Percentiles rank a stretch among this genome's conserved stretches.
These are phyloP conservation scores for Alternaria sp. DNA, from an alignment of 2,329 filamentous ascomycete species.

Conservation along the genomic window DNA sequence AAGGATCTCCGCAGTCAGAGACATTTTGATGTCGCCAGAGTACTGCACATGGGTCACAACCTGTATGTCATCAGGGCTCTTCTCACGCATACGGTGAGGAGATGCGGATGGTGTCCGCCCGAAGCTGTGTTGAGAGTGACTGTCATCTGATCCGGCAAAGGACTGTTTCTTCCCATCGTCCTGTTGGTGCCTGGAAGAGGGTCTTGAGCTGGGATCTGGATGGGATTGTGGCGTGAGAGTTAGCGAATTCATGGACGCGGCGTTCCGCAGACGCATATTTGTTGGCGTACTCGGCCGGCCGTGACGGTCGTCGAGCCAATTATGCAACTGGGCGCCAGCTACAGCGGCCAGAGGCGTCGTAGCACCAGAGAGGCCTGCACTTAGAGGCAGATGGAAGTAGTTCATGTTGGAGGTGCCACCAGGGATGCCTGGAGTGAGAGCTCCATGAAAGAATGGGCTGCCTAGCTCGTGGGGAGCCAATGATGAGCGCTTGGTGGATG, in stretches of 20 bases:
- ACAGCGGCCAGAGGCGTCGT: slow-evolving; percentile 83
- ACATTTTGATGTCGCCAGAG: slow-evolving; percentile 83
- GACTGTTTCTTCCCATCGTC: slow-evolving; percentile 40
- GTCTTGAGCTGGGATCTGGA: slow-evolving; percentile 54
- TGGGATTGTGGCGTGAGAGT: slow-evolving; percentile 57
- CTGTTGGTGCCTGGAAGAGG: slow-evolving; percentile 54
- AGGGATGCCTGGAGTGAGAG: slow-evolving; percentile 67
- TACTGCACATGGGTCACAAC: slow-evolving; percentile 92
- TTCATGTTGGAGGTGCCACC: slow-evolving; percentile 79
- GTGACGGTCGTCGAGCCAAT: slow-evolving; percentile 55
- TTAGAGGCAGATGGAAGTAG: slow-evolving; percentile 83
- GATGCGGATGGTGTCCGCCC: slow-evolving; percentile 45
- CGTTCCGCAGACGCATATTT: slow-evolving; percentile 48
- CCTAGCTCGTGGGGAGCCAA: slow-evolving; percentile 45
- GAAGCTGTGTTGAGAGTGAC: slow-evolving; percentile 39
- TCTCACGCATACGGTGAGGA: slow-evolving; percentile 70
- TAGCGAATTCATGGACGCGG: slow-evolving; percentile 56
- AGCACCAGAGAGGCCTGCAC: slow-evolving; percentile 74
- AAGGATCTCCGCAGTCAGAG: slow-evolving; percentile 91
- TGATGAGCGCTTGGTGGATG: slow-evolving; percentile 38
- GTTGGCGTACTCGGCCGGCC: slow-evolving; percentile 45
- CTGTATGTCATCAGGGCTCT: slow-evolving; percentile 85
- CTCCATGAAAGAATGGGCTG: slow-evolving; percentile 50
- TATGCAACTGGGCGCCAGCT: slow-evolving; percentile 72
- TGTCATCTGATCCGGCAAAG: slow-evolving; percentile 36